A percentile compares a stretch with the other conserved stretches of the same genome.
These are phyloP conservation scores for Pythium guiyangense DNA, from an alignment of 352 stramenopile species.

Conservation along the genomic window DNA sequence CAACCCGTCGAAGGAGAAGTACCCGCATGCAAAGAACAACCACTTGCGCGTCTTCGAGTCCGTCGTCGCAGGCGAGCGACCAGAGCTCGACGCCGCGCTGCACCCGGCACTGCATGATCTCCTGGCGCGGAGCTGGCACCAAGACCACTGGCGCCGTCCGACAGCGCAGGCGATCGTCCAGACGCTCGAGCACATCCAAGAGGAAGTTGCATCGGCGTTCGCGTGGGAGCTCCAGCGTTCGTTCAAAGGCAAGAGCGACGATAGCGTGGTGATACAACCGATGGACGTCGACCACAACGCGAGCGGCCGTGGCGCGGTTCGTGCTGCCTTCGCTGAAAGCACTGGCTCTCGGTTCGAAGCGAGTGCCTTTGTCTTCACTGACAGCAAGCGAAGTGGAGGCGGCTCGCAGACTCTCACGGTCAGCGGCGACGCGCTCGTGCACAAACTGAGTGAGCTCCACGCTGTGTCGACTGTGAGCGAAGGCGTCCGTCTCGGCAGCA, in stretches of 20 bases:
- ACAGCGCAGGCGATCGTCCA: conserved; percentile 37
- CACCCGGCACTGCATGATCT: conserved; percentile 31
- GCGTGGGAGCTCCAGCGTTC: conserved; percentile 20
- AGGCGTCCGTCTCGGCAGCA: conserved; percentile 32
- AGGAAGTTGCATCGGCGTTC: conserved; percentile 28
- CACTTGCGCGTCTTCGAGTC: conserved; percentile 45
- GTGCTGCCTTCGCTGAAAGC: too few relatives aligned
- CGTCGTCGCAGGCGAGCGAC: conserved; percentile 30
- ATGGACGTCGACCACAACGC: background rate
- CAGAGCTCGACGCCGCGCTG: conserved; percentile 22
- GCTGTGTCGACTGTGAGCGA: conserved; percentile 17
- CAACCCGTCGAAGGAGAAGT: conserved; percentile 24
- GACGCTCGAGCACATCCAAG: conserved; percentile 36
- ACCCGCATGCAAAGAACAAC: conserved; percentile 26
- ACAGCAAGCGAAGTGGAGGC: too few relatives aligned
- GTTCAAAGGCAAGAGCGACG: conserved; percentile 3
- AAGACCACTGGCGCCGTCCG: conserved; percentile 27
- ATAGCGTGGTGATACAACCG: conserved; percentile 15
- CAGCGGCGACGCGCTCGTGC: background rate
- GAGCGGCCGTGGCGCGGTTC: too few relatives aligned
- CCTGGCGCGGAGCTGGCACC: conserved; percentile 38
- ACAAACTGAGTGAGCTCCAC: conserved; percentile 12
- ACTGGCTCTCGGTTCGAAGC: too few relatives aligned
- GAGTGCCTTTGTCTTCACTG: too few relatives aligned
- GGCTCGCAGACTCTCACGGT: background rate